These are phyloP conservation scores for Eucalyptus grandis DNA, from an alignment of 345 rosid species.

Conservation along the genomic window DNA sequence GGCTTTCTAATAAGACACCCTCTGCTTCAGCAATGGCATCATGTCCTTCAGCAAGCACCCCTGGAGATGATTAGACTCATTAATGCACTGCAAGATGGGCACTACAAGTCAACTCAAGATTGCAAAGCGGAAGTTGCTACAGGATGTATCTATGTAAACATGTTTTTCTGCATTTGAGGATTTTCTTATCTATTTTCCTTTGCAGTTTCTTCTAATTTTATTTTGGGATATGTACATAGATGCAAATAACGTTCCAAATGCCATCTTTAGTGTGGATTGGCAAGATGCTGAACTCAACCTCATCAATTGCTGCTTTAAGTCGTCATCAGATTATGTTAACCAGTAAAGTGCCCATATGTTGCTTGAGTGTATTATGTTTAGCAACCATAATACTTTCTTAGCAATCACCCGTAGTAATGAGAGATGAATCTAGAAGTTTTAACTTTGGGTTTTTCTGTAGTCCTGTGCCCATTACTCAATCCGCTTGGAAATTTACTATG, in stretches of 20 bases:
- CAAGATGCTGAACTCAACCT: not conserved
- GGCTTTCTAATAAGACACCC: slow-evolving; percentile 54
- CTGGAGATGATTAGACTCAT: slow-evolving; percentile 28
- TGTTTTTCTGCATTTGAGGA: not conserved
- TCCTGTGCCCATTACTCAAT: not conserved
- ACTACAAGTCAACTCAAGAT: not conserved
- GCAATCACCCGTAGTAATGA: not conserved
- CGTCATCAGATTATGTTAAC: not conserved
- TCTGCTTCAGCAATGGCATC: slow-evolving; percentile 65
- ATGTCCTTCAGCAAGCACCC: slow-evolving; percentile 61
- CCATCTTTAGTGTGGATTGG: not conserved
- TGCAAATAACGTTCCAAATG: not conserved
- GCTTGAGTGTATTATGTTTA: not conserved
- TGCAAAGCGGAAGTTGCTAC: not conserved
- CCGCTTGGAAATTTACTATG: not conserved
- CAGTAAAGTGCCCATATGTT: not conserved
- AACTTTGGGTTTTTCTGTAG: not conserved
- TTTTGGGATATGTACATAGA: not conserved
- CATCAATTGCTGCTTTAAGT: not conserved
- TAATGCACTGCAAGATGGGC: slow-evolving; percentile 11
- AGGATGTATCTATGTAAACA: not conserved
- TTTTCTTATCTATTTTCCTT: not conserved
- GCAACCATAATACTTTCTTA: not conserved
- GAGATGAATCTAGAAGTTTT: not conserved
- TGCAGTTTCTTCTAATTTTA: not conserved